Percentiles rank a stretch among this genome's conserved stretches.
Conservation (phyloP, 495 filamentous ascomycete species). For the Hypomontagnella monticulosa region DNA sequence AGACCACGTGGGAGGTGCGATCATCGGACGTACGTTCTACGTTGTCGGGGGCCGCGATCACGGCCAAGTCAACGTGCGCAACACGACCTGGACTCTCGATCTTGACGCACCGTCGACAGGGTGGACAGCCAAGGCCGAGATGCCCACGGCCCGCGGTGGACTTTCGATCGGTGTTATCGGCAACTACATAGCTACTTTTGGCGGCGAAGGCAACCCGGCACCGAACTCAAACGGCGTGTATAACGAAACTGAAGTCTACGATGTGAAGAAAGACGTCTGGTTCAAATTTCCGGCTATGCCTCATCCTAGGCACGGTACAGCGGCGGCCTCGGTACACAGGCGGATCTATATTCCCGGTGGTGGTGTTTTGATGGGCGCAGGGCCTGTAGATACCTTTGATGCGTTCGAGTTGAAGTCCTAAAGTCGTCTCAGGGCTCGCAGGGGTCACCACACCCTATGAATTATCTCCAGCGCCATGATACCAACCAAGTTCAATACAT, state of each 20-base stretch:
- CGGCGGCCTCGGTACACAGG: slow-evolving; percentile 43
- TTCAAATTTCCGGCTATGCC: slow-evolving; percentile 40
- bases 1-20: slow-evolving; percentile 49
- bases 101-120: slow-evolving; percentile 34
- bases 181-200: slow-evolving; percentile 51
- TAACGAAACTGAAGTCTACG: slow-evolving; percentile 51
- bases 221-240: slow-evolving; percentile 39
- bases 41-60: slow-evolving; percentile 51
- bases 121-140: slow-evolving; percentile 41
- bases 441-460: too few species aligned
- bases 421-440: background rate
- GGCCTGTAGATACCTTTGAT: slow-evolving; percentile 41
- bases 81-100: slow-evolving; percentile 52
- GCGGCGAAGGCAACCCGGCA: slow-evolving; percentile 53
- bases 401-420: slow-evolving; percentile 21
- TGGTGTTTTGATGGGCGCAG: slow-evolving; percentile 35
- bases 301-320: slow-evolving; percentile 50
- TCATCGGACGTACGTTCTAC: slow-evolving; percentile 48
- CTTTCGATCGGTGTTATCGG: slow-evolving; percentile 45
- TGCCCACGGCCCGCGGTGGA: slow-evolving; percentile 50
- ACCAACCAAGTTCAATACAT: too few species aligned
- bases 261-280: slow-evolving; percentile 47
- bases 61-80: slow-evolving; percentile 41
- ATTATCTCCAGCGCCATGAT: too few species aligned
- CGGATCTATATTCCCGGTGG: slow-evolving; percentile 49